Percentiles rank a stretch among this genome's conserved stretches.
Conservation (phyloP, 805 yeast species). For the Yarrowia osloensis region DNA sequence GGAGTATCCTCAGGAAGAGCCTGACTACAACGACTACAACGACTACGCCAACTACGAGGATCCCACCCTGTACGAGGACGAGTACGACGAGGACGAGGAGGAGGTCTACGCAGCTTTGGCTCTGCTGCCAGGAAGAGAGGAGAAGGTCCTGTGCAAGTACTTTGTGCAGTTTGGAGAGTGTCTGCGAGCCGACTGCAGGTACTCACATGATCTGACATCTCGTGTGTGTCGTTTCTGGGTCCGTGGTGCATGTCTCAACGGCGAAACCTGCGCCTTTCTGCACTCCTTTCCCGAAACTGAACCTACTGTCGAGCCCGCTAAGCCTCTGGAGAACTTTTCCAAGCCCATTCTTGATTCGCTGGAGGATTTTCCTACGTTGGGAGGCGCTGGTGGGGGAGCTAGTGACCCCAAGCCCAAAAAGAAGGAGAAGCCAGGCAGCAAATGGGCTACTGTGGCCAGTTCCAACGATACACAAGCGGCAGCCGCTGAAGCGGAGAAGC, state of each 20-base stretch:
- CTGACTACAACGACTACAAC: not conserved
- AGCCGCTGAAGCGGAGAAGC: not conserved
- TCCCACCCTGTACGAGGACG: conserved; percentile 6
- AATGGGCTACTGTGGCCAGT: conserved; percentile 11
- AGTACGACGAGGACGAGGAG: conserved; percentile 11
- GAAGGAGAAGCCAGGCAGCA: not conserved
- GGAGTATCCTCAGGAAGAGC: not conserved
- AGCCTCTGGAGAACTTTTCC: conserved; percentile 27
- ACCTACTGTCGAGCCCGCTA: not conserved
- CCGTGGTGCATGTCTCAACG: conserved; percentile 49
- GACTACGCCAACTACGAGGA: not conserved
- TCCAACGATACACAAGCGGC: not conserved
- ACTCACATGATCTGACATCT: conserved; percentile 49
- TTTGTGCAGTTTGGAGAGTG: conserved; percentile 48
- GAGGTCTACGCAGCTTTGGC: not conserved
- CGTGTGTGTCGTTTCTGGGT: conserved; percentile 53
- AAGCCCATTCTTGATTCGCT: conserved; percentile 34
- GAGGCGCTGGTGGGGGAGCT: conserved; percentile 15
- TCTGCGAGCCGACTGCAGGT: conserved; percentile 49
- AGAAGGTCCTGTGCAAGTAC: conserved; percentile 47
- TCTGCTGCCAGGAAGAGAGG: conserved; percentile 19
- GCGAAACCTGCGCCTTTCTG: conserved; percentile 47
- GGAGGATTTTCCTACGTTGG: conserved; percentile 38
- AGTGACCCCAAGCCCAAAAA: conserved; percentile 2
- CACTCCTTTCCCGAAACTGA: conserved; percentile 44